These are phyloP conservation scores for Aspergillus persii DNA, from an alignment of 2,329 filamentous ascomycete genomes.

Conservation along the genomic window DNA sequence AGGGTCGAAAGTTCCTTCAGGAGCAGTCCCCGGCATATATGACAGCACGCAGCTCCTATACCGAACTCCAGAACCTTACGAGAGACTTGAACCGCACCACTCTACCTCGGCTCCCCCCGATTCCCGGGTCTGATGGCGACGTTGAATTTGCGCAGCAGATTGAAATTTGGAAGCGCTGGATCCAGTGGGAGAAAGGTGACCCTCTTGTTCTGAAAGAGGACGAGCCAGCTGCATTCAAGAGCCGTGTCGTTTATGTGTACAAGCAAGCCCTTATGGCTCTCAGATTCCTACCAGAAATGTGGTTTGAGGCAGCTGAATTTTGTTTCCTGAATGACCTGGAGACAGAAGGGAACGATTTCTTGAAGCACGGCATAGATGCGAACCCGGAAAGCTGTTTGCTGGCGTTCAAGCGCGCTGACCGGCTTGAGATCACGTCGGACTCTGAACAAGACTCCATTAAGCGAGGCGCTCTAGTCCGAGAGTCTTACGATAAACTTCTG, in stretches of 20 bases:
- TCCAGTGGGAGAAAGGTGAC: conserved; percentile 92
- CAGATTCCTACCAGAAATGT: conserved; percentile 92
- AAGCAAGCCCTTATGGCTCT: conserved; percentile 91
- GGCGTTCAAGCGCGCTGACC: conserved; percentile 84
- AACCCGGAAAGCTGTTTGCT: conserved; percentile 93
- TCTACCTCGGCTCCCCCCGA: conserved; percentile 76
- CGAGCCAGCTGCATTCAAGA: conserved; percentile 70
- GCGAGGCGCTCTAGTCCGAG: conserved; percentile 70
- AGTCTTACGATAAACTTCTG: conserved; percentile 78
- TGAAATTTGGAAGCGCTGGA: conserved; percentile 88
- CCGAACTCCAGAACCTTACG: conserved; percentile 85
- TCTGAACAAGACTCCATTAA: conserved; percentile 67
- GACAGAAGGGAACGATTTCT: conserved; percentile 71
- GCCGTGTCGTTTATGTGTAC: conserved; percentile 84
- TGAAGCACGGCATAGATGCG: conserved; percentile 77
- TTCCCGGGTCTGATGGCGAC: conserved; percentile 81
- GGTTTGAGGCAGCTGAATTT: conserved; percentile 93
- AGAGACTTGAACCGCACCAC: conserved; percentile 73
- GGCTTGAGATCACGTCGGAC: conserved; percentile 74
- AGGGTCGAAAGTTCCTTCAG: conserved; percentile 92
- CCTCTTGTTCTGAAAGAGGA: conserved; percentile 82
- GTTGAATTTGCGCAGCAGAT: conserved; percentile 81
- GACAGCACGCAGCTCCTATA: conserved; percentile 89
- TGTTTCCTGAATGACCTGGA: conserved; percentile 75
- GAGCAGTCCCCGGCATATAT: conserved; percentile 92